Evolutionary conservation across 768 basidiomycete genomes (phyloP), one percentile per base, ranked within the genome.

Genomic region (Clitopilus hobsonii): DNA sequence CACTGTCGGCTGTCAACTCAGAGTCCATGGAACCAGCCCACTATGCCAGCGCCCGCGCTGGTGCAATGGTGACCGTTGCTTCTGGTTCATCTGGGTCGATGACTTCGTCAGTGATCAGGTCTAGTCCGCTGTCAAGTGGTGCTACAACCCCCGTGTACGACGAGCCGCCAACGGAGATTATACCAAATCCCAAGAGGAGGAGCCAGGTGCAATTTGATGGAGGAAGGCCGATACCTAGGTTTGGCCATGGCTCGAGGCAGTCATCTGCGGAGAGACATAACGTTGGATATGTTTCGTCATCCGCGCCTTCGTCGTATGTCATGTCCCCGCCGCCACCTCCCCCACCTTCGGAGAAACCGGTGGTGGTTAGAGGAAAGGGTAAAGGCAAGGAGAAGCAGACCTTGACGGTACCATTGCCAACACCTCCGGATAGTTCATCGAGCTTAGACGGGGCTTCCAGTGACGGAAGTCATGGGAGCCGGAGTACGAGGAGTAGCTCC

Each of bases 371-470:
- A 27, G 25, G 32, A 24, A 26, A 38, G 23, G 49, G 8, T 30
- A 30, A 20, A 28, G 18, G n/a, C 54, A 54, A 49, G 23, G 26
- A 27, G 53, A 48, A 53, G 14, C 49, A 7, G 14, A 28, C 22
- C 14, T 38, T 27, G 20, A 11, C 20, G 22, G 27, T 25, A 23
- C 29, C 27, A 29, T 52, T 62, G 30, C 59, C 58, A 1, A 62
- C 56, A 29, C 60, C 61, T 25, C 59, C 56, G n/a, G 56, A 56
- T 28, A 54, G 57, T 32, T 45, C 30, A 25, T 56, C 55, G 23
- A 56, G 55, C 18, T 3, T 54, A n/a, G 54, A 54, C 20, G 30
- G 51, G 22, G 16, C 48, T 16, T 49, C 48, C 6, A 27, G 27
- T 10, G 48, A 27, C 16, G 27, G 8, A 16, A 26, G 24, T 22